phyloP scores from a whole-genome alignment of 1,284 basidiomycete genomes.

The Coniferiporia sulphurascens region DNA sequence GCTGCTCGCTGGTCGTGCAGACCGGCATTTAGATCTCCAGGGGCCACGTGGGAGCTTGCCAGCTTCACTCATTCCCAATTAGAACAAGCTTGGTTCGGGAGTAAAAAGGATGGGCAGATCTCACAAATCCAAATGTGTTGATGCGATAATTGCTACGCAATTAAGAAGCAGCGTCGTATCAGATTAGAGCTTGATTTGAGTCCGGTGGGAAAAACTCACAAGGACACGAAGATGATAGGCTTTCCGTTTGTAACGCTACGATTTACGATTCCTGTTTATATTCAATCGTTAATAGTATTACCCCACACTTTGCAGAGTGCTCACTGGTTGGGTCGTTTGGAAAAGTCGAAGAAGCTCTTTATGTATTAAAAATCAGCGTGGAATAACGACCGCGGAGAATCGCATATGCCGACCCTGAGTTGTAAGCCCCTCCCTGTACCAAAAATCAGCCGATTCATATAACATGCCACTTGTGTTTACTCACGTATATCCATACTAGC shows the following conservation, averaged over 20 bases:
- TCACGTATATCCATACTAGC: constrained; percentile 49
- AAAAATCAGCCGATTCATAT: background rate
- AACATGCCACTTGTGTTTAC: constrained; percentile 18
- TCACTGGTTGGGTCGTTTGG: constrained; percentile 43
- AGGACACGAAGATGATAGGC: constrained; percentile 51
- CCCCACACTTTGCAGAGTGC: constrained; percentile 8
- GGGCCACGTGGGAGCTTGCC: constrained; percentile 41
- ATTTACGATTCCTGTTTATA: constrained; percentile 40
- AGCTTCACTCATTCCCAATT: constrained; percentile 32
- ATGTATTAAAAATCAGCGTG: constrained; percentile 1
- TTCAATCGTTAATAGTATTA: background rate
- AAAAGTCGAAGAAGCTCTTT: constrained; percentile 40
- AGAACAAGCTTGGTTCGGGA: background rate
- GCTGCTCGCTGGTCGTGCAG: constrained; percentile 54
- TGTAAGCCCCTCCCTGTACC: constrained; percentile 48
- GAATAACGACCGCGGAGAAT: background rate
- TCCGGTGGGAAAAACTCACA: constrained; percentile 28
- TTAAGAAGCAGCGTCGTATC: background rate
- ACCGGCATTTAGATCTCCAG: constrained; percentile 51
- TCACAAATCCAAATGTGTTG: constrained; percentile 56
- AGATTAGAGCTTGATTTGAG: background rate
- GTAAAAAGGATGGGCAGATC: constrained; percentile 20
- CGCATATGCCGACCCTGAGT: constrained; percentile 32
- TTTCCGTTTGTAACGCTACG: constrained; percentile 43
- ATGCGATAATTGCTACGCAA: constrained; percentile 47